A percentile compares a stretch with the other conserved stretches of the same genome.
Evolutionary conservation across 208 protist genomes (phyloP).

Genomic region (Wallacemonas sp.): DNA sequence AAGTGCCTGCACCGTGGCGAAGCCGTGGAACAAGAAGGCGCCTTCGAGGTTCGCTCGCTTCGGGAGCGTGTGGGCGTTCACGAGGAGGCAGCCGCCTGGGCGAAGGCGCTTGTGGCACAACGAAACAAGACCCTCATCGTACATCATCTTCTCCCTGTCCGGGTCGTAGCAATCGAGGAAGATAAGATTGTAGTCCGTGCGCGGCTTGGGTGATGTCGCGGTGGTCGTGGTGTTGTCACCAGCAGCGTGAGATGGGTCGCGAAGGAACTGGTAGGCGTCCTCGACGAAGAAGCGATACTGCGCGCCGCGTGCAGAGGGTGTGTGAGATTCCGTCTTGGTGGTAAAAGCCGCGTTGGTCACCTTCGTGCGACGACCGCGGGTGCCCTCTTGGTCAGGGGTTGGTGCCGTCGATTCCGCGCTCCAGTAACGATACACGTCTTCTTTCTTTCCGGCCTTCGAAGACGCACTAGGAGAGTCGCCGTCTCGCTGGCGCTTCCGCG

Average conservation of each 20-base stretch:
- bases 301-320: constrained; percentile 6
- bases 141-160: constrained; percentile 68
- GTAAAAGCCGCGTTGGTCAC: neutral
- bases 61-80: constrained; percentile 79
- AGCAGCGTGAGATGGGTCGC: neutral
- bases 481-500: neutral
- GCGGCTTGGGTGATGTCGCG: neutral
- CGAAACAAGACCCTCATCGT: constrained; percentile 52
- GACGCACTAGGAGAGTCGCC: neutral
- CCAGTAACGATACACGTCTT: neutral
- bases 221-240: neutral
- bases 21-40: constrained; percentile 45
- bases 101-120: constrained; percentile 48
- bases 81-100: constrained; percentile 58
- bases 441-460: neutral
- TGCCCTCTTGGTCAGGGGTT: neutral
- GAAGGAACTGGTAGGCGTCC: constrained; percentile 57
- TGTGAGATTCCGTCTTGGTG: neutral
- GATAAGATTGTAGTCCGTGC: constrained; percentile 54
- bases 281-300: constrained; percentile 46
- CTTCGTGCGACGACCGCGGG: neutral
- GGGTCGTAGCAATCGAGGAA: constrained; percentile 89
- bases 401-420: neutral
- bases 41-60: constrained; percentile 16
- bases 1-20: constrained; percentile 70